Evolutionary conservation across 2,329 filamentous ascomycete genomes (phyloP), one percentile per base, ranked within the genome.

Genomic region (Fusarium sulawesiense): DNA sequence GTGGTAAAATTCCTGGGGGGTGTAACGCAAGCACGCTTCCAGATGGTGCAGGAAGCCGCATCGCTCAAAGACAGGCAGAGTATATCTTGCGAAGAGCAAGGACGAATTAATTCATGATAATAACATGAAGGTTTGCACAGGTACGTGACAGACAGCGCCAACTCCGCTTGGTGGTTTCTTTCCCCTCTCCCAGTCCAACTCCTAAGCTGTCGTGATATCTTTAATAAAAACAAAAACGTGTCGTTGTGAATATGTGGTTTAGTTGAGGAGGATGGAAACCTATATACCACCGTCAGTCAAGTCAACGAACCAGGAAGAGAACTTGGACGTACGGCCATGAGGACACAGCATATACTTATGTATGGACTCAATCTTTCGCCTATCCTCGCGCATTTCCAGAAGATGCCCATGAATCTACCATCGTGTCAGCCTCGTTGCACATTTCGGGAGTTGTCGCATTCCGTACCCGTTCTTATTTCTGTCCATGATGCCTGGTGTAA

Each of bases 341-440:
- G 81, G 32, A 98, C 86, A 79, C 95, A 98, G 80, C 93, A 97
- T 78, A 98, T 84, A 83, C 93, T 97, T 76, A 99, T 93, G 80
- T 98, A 98, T 44, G 96, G 96, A 79, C 94, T 98, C 72, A 99
- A 80, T 70, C 96, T 85, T 84, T 99, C 96, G 40, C 96, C 96
- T 78, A 99, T 90, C 70, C 96, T 87, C 27, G 96, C 96, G 70
- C 90, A 94, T 82, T 98, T 98, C 96, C 96, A 99, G 79, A 98
- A 97, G 67, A 97, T 91, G 55, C 93, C 93, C 74, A 93, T 88
- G 53, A 93, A 83, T 16, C 92, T 94, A 72, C 60, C 20, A 25
- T 48, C 34, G 20, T 59, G 58, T 75, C 32, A 75, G 73, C 50
- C 41, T 56, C 34, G 20, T 54, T 50, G 41, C 50, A 40, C 14